Percentiles rank a stretch among this genome's conserved stretches.
Evolutionary conservation across 2,329 filamentous ascomycete genomes (phyloP).

Genomic region (Onygenales sp.): DNA sequence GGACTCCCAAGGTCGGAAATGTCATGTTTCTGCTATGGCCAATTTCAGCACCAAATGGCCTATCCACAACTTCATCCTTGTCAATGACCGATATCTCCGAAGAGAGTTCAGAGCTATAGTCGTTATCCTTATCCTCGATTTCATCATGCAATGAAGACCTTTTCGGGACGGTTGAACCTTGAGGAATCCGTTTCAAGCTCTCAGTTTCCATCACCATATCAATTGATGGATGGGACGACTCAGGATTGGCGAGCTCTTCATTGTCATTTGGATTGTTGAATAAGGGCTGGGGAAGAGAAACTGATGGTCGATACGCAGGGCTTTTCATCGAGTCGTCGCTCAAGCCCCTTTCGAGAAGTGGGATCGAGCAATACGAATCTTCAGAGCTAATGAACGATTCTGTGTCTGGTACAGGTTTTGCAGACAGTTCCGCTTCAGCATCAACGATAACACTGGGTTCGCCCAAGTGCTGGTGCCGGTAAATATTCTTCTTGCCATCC

Average conservation of each 20-base stretch:
- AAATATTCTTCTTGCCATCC: constrained; percentile 9
- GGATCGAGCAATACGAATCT: constrained; percentile 67
- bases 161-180: constrained; percentile 33
- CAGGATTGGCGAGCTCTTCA: constrained; percentile 19
- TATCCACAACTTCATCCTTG: constrained; percentile 23
- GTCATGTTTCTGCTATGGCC: constrained; percentile 23
- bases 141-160: neutral
- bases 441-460: neutral
- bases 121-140: constrained; percentile 31
- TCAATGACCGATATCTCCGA: constrained; percentile 43
- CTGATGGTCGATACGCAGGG: constrained; percentile 18
- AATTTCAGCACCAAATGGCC: constrained; percentile 20
- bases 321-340: constrained; percentile 41
- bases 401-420: constrained; percentile 27
- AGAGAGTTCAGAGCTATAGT: constrained; percentile 46
- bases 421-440: constrained; percentile 9
- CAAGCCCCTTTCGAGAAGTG: constrained; percentile 60
- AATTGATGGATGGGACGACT: constrained; percentile 40
- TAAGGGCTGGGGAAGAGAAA: constrained; percentile 16
- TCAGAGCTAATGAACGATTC: constrained; percentile 50
- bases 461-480: neutral
- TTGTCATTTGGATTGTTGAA: constrained; percentile 19
- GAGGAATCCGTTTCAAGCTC: constrained; percentile 40
- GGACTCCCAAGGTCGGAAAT: constrained; percentile 32
- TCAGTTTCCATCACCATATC: constrained; percentile 44